Evolutionary conservation across 2,329 filamentous ascomycete species (phyloP), one percentile per base, ranked within the genome.

Genomic region (Shiraia sp.): DNA sequence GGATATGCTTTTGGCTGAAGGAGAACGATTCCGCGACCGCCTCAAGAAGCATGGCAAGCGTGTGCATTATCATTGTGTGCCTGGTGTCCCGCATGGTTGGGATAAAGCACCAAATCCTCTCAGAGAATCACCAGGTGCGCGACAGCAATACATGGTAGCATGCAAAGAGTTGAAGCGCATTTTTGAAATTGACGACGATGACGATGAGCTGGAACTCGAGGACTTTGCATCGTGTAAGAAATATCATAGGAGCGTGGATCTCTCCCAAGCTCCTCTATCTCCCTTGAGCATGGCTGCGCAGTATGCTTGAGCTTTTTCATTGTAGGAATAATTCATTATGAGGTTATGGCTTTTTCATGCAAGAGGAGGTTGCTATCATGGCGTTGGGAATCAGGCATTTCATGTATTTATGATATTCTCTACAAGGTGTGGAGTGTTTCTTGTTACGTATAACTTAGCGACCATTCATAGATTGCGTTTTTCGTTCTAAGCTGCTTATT

Each of bases 1-100:
- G 78, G 82, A 85, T 57, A 85, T 85, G 81, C 69, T 85, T 10
- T 71, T 83, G n/a, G 75, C 76, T 10, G 82, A 85, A 59, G 82
- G 79, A 5, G 71, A 85, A 45, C 72, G 75, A 4, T 85, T 90
- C 49, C 77, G 80, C 9, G 74, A 81, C 36, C 74, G 85, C 14
- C 64, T 90, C 7, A 63, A 72, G 33, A 60, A 67, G 1, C 63
- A 81, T 4, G 72, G 71, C 16, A 86, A 84, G 67, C 73, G 74
- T 6, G 78, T 86, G 1, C 69, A 73, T 36, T 84, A 83, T 53
- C 76, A 76, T 17, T 78, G 82, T 66, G 75, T 86, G 2, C 69
- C 73, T 3, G 79, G 74, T 2, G 82, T 83, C 15, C 75, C 77
- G 19, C 83, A 86, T 58, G 83, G 77, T 0, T 87, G 83, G 77